Percentiles rank a stretch among this genome's conserved stretches.
Evolutionary conservation across 2,329 filamentous ascomycete species (phyloP).

Genomic region (Nectriaceae sp.): DNA sequence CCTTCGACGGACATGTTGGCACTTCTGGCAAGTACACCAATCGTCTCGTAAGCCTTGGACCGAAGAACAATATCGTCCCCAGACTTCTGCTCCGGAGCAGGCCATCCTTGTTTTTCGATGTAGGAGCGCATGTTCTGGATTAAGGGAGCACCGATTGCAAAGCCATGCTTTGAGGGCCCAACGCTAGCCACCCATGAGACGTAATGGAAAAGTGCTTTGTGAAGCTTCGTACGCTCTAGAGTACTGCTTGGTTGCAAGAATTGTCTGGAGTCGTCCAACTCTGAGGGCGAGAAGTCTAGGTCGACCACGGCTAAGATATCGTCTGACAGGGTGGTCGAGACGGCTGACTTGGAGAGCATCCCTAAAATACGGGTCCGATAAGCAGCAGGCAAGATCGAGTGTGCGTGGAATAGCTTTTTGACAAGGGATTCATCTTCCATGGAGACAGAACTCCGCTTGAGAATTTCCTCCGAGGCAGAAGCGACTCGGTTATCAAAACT

Average conservation of each 20-base stretch:
- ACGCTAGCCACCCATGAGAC: slow-evolving; percentile 84
- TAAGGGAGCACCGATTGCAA: slow-evolving; percentile 68
- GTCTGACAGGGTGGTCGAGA: slow-evolving; percentile 69
- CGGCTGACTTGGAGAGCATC: slow-evolving; percentile 74
- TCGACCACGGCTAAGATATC: slow-evolving; percentile 71
- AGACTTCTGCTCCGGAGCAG: slow-evolving; percentile 59
- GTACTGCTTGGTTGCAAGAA: slow-evolving; percentile 49
- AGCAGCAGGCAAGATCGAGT: slow-evolving; percentile 70
- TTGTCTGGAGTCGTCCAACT: slow-evolving; percentile 6
- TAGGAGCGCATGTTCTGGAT: slow-evolving; percentile 72
- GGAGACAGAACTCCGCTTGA: slow-evolving; percentile 77
- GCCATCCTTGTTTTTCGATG: slow-evolving; percentile 83
- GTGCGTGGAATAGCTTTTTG: slow-evolving; percentile 68
- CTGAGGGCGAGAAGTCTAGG: slow-evolving; percentile 56
- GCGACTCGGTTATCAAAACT: slow-evolving; percentile 81
- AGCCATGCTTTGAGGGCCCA: slow-evolving; percentile 58
- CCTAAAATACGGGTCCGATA: slow-evolving; percentile 77
- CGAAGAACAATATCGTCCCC: slow-evolving; percentile 67
- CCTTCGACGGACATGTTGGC: slow-evolving; percentile 57
- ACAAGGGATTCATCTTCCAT: slow-evolving; percentile 70
- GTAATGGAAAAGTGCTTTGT: slow-evolving; percentile 81
- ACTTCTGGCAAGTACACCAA: slow-evolving; percentile 75
- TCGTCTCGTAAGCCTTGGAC: slow-evolving; percentile 84
- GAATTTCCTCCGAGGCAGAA: slow-evolving; percentile 82
- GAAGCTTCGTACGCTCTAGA: slow-evolving; percentile 76